A percentile compares a stretch with the other conserved stretches of the same genome.
Conservation (phyloP, 129 eudicot species). For the Deinandra increscens region DNA sequence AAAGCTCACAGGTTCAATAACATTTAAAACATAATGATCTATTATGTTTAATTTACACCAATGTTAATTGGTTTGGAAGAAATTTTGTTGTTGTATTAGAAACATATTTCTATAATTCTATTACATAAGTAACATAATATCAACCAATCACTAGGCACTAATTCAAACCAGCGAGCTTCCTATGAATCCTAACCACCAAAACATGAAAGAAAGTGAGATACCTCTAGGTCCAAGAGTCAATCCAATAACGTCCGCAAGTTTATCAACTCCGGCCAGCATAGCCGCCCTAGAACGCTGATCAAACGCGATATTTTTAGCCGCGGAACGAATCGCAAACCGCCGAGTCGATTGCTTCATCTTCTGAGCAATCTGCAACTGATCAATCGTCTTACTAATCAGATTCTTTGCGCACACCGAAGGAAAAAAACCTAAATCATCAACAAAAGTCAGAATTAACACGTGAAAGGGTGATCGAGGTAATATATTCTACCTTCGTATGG, state of each 20-base stretch:
- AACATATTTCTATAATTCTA: not conserved
- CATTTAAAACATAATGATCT: not conserved
- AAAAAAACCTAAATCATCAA: constrained; percentile 18
- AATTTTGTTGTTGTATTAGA: not conserved
- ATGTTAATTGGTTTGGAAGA: not conserved
- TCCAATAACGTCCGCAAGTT: constrained; percentile 85
- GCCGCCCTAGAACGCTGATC: constrained; percentile 82
- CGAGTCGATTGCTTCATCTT: constrained; percentile 32
- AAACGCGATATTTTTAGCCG: constrained; percentile 83
- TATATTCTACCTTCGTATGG: constrained; percentile 33
- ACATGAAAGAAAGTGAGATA: constrained; percentile 18
- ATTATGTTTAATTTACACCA: not conserved
- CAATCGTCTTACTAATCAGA: constrained; percentile 26
- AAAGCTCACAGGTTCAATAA: not conserved
- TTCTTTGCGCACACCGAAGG: constrained; percentile 31
- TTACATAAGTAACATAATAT: too few relatives aligned
- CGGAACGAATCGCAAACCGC: constrained; percentile 67
- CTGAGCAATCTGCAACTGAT: constrained; percentile 45
- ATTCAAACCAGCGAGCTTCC: constrained; percentile 10
- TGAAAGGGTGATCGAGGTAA: not conserved
- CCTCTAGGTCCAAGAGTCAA: constrained; percentile 94
- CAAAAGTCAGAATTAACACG: not conserved
- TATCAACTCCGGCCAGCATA: constrained; percentile 78
- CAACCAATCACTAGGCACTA: not conserved
- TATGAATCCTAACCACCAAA: constrained; percentile 7